These are phyloP conservation scores for Daldinia decipiens DNA, from an alignment of 495 filamentous ascomycete genomes.

Conservation along the genomic window DNA sequence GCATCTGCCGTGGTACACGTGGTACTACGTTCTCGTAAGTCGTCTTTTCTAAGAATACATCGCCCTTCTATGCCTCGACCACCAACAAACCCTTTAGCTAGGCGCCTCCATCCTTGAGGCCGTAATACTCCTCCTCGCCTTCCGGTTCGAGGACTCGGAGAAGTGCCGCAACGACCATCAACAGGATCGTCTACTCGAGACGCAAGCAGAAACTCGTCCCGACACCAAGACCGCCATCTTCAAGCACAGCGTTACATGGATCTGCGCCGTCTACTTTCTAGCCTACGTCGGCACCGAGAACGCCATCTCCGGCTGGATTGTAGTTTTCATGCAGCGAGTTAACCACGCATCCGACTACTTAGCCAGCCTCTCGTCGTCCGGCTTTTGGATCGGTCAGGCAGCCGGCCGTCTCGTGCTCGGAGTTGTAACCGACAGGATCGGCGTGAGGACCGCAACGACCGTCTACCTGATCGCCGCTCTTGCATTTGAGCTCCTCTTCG, in stretches of 20 bases:
- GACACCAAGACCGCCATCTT: conserved; percentile 27
- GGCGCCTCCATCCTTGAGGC: conserved; percentile 67
- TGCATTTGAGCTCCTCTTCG: conserved; percentile 71
- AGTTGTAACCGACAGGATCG: conserved; percentile 65
- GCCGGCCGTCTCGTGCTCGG: conserved; percentile 70
- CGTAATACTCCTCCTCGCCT: conserved; percentile 57
- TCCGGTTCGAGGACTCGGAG: conserved; percentile 68
- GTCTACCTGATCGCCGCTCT: conserved; percentile 65
- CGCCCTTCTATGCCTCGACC: not conserved
- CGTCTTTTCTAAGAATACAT: not conserved
- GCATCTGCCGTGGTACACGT: conserved; percentile 60
- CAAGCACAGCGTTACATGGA: conserved; percentile 64
- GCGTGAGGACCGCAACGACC: conserved; percentile 63
- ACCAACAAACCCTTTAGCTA: conserved; percentile 53
- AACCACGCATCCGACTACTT: conserved; percentile 68
- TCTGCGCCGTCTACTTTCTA: conserved; percentile 72
- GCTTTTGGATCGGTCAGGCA: conserved; percentile 78
- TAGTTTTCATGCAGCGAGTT: conserved; percentile 74
- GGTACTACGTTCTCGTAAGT: conserved; percentile 60
- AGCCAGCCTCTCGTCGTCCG: conserved; percentile 75
- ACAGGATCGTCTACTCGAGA: conserved; percentile 27
- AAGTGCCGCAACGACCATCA: conserved; percentile 61
- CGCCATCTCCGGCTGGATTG: conserved; percentile 77
- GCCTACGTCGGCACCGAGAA: conserved; percentile 77
- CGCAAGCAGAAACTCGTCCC: conserved; percentile 39